Conservation (phyloP, 257 asterid species). For the Solanum pinnatisectum region DNA sequence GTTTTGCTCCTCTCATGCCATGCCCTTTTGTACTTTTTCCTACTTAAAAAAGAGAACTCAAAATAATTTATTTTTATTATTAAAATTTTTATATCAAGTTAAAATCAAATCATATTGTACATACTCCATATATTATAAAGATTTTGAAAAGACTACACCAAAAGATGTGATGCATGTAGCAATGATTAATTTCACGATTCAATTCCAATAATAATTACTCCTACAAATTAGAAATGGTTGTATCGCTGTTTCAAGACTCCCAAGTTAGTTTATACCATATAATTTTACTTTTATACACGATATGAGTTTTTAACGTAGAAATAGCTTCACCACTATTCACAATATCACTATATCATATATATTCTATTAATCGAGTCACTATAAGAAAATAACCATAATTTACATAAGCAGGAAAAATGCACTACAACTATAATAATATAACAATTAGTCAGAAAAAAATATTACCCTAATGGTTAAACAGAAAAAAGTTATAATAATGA, state of each 20-base stretch:
- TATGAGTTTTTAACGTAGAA: not conserved
- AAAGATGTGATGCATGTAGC: not conserved
- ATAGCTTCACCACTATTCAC: too few species aligned
- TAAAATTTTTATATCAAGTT: too few species aligned
- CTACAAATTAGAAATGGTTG: too few species aligned
- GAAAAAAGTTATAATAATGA: not conserved
- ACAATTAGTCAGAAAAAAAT: not conserved
- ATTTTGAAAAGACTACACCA: too few species aligned
- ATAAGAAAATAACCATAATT: too few species aligned
- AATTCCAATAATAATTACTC: not conserved
- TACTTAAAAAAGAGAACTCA: not conserved
- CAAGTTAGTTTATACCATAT: not conserved
- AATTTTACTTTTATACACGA: too few species aligned
- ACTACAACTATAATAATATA: not conserved
- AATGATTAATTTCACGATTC: not conserved
- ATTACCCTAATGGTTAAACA: not conserved
- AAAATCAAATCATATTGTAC: too few species aligned
- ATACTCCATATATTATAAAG: too few species aligned
- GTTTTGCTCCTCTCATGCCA: constrained; percentile 22
- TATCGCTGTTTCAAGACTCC: not conserved
- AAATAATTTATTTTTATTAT: too few species aligned
- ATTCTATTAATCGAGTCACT: not conserved
- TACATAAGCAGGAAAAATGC: not conserved
- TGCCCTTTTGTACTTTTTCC: not conserved
- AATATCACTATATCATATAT: too few species aligned